A percentile compares a stretch with the other conserved stretches of the same genome.
phyloP scores from a whole-genome alignment of 2,329 filamentous ascomycete genomes.

The Fusarium cicatricum region DNA sequence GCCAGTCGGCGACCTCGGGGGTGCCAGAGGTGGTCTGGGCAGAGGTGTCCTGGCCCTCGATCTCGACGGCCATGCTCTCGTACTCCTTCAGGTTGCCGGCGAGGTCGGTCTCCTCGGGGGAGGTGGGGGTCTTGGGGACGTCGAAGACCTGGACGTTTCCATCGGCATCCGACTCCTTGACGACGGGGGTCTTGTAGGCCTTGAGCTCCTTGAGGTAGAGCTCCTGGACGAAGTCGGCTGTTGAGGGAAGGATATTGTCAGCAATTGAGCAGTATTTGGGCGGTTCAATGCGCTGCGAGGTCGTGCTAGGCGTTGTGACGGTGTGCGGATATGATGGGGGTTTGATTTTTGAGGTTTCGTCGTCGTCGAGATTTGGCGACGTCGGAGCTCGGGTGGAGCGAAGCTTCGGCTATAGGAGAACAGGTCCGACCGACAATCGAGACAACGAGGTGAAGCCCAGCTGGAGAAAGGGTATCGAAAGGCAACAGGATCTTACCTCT shows the following conservation, averaged over 20 bases:
- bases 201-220: conserved; percentile 97
- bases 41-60: conserved; percentile 81
- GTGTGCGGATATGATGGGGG: neutral
- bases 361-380: conserved; percentile 30
- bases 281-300: neutral
- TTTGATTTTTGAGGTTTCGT: neutral
- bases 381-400: conserved; percentile 41
- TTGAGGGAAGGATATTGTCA: conserved; percentile 38
- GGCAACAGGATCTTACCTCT: conserved; percentile 60
- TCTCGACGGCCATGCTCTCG: conserved; percentile 91
- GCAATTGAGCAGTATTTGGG: conserved; percentile 23
- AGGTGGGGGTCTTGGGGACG: conserved; percentile 80
- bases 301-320: neutral
- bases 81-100: conserved; percentile 92
- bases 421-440: conserved; percentile 32
- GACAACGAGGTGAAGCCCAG: neutral
- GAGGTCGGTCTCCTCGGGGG: conserved; percentile 93
- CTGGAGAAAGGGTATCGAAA: neutral
- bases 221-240: conserved; percentile 97
- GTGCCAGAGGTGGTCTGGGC: conserved; percentile 66
- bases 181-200: conserved; percentile 84
- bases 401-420: conserved; percentile 40
- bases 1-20: conserved; percentile 74
- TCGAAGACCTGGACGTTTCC: conserved; percentile 91
- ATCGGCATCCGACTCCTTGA: conserved; percentile 88